These are phyloP conservation scores for Talinum fruticosum DNA, from an alignment of 148 eudicot species.

Conservation along the genomic window DNA sequence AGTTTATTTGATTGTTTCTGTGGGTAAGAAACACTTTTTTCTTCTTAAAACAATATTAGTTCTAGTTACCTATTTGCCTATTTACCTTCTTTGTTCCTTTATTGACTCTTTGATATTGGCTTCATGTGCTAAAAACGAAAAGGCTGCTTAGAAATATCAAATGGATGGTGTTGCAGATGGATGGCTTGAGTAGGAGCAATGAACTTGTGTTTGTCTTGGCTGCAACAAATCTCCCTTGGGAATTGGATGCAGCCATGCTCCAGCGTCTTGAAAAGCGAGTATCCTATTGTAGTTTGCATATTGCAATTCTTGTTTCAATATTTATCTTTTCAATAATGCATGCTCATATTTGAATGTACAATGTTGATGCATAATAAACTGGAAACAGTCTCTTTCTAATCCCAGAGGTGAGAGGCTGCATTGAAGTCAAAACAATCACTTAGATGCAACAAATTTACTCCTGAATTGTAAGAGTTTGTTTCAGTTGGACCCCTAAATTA, in stretches of 20 bases:
- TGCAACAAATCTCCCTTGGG: slow-evolving; percentile 98
- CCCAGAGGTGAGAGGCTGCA: not conserved
- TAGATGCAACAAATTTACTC: not conserved
- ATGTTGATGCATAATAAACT: not conserved
- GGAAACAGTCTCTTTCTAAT: not conserved
- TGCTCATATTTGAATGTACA: not conserved
- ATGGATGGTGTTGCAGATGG: slow-evolving; percentile 64
- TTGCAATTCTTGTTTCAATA: not conserved
- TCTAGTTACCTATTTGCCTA: not conserved
- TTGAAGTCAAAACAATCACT: too few relatives aligned
- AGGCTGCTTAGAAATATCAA: not conserved
- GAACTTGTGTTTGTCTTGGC: slow-evolving; percentile 98
- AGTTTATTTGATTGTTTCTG: not conserved
- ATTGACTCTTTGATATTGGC: not conserved
- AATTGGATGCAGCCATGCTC: slow-evolving; percentile 97
- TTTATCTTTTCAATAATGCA: not conserved
- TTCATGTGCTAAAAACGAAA: not conserved
- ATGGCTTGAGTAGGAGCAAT: slow-evolving; percentile 85
- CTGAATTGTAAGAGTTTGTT: not conserved
- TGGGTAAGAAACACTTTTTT: not conserved
- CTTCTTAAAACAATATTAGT: not conserved
- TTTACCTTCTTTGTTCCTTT: not conserved
- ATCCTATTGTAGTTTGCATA: slow-evolving; percentile 25
- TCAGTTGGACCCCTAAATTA: not conserved
- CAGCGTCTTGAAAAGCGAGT: slow-evolving; percentile 98